Evolutionary conservation across 176 grass and related monocot species (phyloP), one percentile per base, ranked within the genome.

Genomic region (Coix lacrymajobi): DNA sequence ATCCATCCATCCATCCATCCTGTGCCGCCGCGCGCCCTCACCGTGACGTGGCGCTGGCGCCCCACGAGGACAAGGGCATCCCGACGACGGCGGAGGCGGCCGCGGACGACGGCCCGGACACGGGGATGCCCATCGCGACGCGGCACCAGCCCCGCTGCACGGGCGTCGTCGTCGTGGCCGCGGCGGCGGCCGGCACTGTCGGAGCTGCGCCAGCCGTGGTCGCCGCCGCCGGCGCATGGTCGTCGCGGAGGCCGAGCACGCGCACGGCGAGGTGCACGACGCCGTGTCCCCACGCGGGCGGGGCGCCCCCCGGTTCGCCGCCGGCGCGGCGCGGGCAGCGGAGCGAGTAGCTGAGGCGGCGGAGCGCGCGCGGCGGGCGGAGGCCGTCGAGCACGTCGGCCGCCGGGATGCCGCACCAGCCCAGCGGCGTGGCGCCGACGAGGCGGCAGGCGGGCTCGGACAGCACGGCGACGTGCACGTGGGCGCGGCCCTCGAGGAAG

Each of bases 281-380:
- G 54, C 89, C 91, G 74, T 62, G 86, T 3, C 75, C 62, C 41
- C 77, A 31, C 0, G 16, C 20, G 14, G 45, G 12, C 26, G 62
- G 17, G 24, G 51, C 51, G 51, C 20, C 54, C 8, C 15, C n/a
- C n/a, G n/a, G n/a, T n/a, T n/a, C 75, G 4, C 51, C 69, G 24
- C 79, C 80, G 11, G 77, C 85, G 65, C 83, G 69, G 2, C 31
- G 82, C 0, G 86, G 86, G 81, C 82, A 88, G 9, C 91, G 84
- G 1, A 98, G 91, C 8, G 93, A 66, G 63, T 98, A 98, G 89
- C 96, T 98, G 77, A 98, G 89, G 20, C 93, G 90, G 9, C 96
- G 88, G n/a, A 71, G 92, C 46, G 71, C 85, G 24, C 79, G 43
- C 8, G 96, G 80, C 19, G 91, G 89, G 31, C 86, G 85, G 57